phyloP scores from a whole-genome alignment of 31 red algal species.

The Asparagopsis taxiformis region DNA sequence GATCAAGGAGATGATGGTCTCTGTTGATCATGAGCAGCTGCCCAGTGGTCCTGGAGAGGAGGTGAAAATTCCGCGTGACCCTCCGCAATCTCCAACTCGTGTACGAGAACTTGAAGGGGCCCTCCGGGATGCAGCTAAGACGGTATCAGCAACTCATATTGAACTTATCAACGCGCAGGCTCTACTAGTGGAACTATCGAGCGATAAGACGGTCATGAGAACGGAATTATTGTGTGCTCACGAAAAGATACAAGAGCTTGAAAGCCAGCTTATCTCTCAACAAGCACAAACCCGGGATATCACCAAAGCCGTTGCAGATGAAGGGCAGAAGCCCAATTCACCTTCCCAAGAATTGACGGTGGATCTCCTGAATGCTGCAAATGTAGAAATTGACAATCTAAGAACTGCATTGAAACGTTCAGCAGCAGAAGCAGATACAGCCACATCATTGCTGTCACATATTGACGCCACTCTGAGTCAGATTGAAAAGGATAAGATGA shows the following conservation, averaged over 20 bases:
- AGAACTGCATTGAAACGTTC: constrained; percentile 12
- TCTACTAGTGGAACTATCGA: constrained; percentile 54
- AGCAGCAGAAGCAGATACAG: constrained; percentile 26
- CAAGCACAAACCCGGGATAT: constrained; percentile 12
- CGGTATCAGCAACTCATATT: constrained; percentile 34
- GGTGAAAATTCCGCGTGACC: neutral
- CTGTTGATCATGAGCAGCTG: neutral
- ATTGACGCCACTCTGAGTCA: constrained; percentile 14
- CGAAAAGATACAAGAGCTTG: constrained; percentile 22
- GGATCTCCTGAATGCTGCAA: constrained; percentile 11
- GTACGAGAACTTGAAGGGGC: constrained; percentile 48
- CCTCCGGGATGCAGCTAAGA: constrained; percentile 55
- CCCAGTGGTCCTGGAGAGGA: neutral
- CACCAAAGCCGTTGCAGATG: neutral
- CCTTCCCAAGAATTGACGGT: constrained; percentile 3
- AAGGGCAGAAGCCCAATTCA: neutral
- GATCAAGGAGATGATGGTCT: neutral
- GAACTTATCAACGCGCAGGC: constrained; percentile 47
- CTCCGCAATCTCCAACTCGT: neutral
- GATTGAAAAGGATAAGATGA: constrained; percentile 16
- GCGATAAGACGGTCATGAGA: constrained; percentile 43
- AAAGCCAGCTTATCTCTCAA: constrained; percentile 14
- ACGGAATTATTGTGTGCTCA: constrained; percentile 26
- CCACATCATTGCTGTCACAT: constrained; percentile 7
- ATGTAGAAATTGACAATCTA: constrained; percentile 52